phyloP scores from a whole-genome alignment of 257 asterid species.

The Solanum sejunctum region DNA sequence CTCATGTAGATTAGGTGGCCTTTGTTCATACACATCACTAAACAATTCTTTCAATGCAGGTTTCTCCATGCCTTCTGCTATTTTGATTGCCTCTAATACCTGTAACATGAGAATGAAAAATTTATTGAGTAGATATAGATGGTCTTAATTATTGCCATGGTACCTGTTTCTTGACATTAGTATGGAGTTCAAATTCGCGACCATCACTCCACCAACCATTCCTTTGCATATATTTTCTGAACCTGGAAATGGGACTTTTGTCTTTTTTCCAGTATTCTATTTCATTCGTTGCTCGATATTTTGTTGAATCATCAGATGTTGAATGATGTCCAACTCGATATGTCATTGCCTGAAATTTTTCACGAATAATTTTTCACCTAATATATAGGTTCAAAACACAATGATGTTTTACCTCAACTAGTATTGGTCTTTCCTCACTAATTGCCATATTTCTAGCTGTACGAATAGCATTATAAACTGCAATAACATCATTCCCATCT shows the following conservation, averaged over 20 bases:
- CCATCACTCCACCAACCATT: conserved; percentile 83
- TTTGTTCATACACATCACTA: conserved; percentile 50
- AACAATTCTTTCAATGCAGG: conserved; percentile 44
- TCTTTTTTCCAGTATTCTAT: conserved; percentile 70
- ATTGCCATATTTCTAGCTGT: conserved; percentile 76
- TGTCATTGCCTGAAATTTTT: conserved; percentile 42
- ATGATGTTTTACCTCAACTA: conserved; percentile 54
- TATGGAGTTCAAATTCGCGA: conserved; percentile 39
- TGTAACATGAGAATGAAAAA: neutral
- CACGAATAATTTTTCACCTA: neutral
- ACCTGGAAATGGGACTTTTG: conserved; percentile 39
- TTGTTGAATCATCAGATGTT: conserved; percentile 92
- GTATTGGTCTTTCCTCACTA: conserved; percentile 51
- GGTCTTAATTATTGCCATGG: no score
- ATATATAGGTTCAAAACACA: neutral
- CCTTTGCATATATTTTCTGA: conserved; percentile 59
- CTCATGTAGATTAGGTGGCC: conserved; percentile 47
- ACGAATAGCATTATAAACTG: conserved; percentile 44
- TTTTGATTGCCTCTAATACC: conserved; percentile 64
- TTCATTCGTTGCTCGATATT: conserved; percentile 51
- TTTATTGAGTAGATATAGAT: neutral
- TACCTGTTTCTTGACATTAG: conserved; percentile 50
- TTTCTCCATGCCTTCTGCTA: conserved; percentile 54
- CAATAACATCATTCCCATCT: conserved; percentile 83
- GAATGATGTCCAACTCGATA: conserved; percentile 93